Evolutionary conservation across 78 protist species (phyloP).

Genomic region (Monosiga brevicollis): DNA sequence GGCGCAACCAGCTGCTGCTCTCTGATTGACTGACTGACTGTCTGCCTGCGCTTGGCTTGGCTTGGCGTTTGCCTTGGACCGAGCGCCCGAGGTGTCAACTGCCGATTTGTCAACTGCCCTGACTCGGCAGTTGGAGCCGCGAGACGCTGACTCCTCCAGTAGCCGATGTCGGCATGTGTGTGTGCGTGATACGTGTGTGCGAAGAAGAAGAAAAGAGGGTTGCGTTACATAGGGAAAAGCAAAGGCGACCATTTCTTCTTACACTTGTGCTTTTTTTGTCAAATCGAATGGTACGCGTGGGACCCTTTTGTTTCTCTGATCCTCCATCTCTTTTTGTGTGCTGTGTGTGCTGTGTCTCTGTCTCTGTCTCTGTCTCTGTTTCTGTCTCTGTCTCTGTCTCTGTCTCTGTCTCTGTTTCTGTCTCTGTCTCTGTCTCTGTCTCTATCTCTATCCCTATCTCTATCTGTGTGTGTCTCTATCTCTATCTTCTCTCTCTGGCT

Average conservation of each 20-base stretch:
- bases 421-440: neutral
- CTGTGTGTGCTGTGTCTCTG: neutral
- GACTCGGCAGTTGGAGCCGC: no score
- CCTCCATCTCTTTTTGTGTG: neutral
- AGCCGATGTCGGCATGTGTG: no score
- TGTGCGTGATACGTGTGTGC: neutral
- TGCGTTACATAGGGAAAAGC: neutral
- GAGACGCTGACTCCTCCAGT: no score
- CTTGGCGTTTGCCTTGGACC: no score
- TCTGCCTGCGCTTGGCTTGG: no score
- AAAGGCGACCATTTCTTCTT: neutral
- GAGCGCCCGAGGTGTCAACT: no score
- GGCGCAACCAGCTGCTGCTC: no score
- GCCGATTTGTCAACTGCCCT: no score
- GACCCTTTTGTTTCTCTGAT: neutral
- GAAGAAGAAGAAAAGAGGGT: neutral
- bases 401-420: neutral
- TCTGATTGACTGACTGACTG: no score
- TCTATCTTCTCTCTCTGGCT: neutral
- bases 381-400: neutral
- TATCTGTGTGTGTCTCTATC: neutral
- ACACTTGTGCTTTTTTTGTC: neutral
- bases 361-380: neutral
- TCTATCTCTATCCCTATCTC: neutral
- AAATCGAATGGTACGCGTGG: neutral